phyloP scores from a whole-genome alignment of 805 yeast genomes.

The Pichia membranifaciens region DNA sequence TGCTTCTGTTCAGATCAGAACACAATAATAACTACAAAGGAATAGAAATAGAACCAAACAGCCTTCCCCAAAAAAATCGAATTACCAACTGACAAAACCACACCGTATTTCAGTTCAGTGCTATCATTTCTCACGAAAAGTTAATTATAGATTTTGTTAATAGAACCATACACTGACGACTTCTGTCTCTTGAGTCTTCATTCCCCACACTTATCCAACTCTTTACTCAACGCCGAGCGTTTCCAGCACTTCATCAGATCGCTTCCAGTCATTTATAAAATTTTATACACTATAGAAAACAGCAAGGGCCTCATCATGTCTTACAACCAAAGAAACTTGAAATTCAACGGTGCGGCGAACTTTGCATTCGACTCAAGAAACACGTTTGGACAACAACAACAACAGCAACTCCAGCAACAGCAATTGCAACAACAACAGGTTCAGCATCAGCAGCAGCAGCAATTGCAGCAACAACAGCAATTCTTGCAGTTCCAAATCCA shows the following conservation, averaged over 20 bases:
- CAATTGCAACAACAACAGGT: conserved; percentile 12
- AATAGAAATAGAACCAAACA: too few species aligned
- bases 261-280: too few species aligned
- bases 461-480: conserved; percentile 12
- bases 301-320: neutral
- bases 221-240: too few species aligned
- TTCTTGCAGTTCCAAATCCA: conserved; percentile 11
- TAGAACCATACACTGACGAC: neutral
- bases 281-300: too few species aligned
- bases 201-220: too few species aligned
- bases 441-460: conserved; percentile 8
- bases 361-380: conserved; percentile 4
- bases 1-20: too few species aligned
- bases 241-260: too few species aligned
- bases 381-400: conserved; percentile 8
- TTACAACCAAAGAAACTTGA: conserved; percentile 4
- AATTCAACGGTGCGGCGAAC: neutral
- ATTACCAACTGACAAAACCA: too few species aligned
- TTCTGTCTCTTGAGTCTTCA: too few species aligned
- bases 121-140: neutral
- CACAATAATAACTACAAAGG: too few species aligned
- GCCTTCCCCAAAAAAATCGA: too few species aligned
- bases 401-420: conserved; percentile 10
- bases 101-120: neutral
- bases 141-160: neutral